Base-by-base conservation (phyloP, 1,284 basidiomycete species). In the Caloboletus inedulis region DNA sequence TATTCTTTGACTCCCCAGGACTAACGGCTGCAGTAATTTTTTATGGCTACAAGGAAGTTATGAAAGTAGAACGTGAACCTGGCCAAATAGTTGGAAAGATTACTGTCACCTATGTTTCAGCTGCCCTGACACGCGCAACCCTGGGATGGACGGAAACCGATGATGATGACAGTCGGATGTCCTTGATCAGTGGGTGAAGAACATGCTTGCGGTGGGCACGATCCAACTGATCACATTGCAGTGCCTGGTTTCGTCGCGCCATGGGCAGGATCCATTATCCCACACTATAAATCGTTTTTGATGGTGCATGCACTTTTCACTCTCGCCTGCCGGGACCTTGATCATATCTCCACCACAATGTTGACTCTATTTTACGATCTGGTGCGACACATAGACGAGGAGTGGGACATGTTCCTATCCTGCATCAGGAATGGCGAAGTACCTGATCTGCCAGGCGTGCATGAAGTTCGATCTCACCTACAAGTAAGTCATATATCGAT, bases 241-340 rank as follows among this genome's bases (percentile, higher is more conserved):
- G 31, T 39, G 13, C 51, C 55, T 16, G 47, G 45, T 19, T 19
- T 19, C 6, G 46, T 47, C 16, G 40, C 47, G 4, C 54, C 58
- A 18, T 34, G 40, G 36, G 58, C 47, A 9, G 58, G 46, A 3
- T 43, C 27, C 30, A 36, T 50, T 18, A 37, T 57, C 21, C n/a
- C 12, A 23, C 19, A 52, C 14, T 31, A 50, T 10, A 40, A 45
- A 14, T 51, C 50, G 3, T 56, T 53, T 31, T 43, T 61, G 18
- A 48, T 49, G 14, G 40, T 46, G 9, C 54, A 61, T 31, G 49
- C 50, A 4, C 45, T 61, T 16, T 61, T 61, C 45, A 39, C 27
- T n/a, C 53, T 61, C 3, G 52, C 45, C 7, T 31, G 47, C 18
- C 34, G 25, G 9, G 43, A 47, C 14, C 18, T 51, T 6, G 49